Percentiles rank a stretch among this genome's conserved stretches.
Conservation (phyloP, 2,329 filamentous ascomycete species). For the Paramyrothecium sp. region DNA sequence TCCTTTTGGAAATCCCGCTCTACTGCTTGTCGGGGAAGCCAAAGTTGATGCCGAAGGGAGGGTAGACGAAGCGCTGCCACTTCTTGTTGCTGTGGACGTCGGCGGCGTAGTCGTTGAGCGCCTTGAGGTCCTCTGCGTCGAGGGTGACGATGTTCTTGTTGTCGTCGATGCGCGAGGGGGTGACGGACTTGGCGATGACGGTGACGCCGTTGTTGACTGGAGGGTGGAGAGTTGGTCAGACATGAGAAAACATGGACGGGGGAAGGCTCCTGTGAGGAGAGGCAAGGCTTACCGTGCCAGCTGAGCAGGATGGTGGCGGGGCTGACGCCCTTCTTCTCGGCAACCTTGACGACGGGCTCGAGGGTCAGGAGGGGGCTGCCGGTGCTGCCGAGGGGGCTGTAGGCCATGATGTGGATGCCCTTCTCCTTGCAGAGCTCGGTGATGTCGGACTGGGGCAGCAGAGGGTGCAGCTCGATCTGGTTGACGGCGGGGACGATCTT, state of each 20-base stretch:
- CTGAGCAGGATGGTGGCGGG: constrained; percentile 66
- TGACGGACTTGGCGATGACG: constrained; percentile 73
- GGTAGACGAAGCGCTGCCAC: constrained; percentile 64
- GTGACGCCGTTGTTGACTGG: constrained; percentile 66
- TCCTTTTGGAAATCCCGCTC: too few species aligned
- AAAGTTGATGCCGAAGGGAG: constrained; percentile 66
- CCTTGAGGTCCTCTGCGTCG: constrained; percentile 59
- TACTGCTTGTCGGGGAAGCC: constrained; percentile 67
- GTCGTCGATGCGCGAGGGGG: constrained; percentile 64
- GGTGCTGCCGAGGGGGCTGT: constrained; percentile 65
- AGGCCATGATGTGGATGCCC: constrained; percentile 71
- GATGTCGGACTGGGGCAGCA: constrained; percentile 69
- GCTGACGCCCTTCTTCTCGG: constrained; percentile 60
- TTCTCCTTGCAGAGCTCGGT: constrained; percentile 66
- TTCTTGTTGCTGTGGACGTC: constrained; percentile 48
- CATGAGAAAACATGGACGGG: not conserved
- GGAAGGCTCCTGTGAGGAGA: not conserved
- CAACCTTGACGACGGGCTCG: constrained; percentile 60
- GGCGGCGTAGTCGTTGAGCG: constrained; percentile 56
- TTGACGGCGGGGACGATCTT: constrained; percentile 63
- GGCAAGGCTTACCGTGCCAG: constrained; percentile 65
- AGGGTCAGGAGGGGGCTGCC: constrained; percentile 64
- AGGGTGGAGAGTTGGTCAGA: too few species aligned
- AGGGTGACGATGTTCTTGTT: constrained; percentile 68
- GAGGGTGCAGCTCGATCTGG: constrained; percentile 74